Percentiles rank a stretch among this genome's conserved stretches.
These are phyloP conservation scores for Rutidosis leptorrhynchoides DNA, from an alignment of 129 eudicot species.

Conservation along the genomic window DNA sequence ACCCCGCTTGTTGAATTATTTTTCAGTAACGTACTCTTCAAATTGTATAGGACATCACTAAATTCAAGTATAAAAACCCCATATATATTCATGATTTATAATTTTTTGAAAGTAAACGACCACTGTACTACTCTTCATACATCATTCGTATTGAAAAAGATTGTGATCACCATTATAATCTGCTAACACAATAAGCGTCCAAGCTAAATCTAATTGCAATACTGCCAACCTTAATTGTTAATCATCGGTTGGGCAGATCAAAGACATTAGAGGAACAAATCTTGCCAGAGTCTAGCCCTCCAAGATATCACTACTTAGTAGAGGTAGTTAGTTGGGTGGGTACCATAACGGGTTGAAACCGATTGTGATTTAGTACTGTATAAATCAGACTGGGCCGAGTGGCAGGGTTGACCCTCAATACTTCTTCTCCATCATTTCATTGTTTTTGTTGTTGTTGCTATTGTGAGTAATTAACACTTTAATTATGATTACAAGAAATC, in stretches of 20 bases:
- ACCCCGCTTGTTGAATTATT: too few relatives aligned
- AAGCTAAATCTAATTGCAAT: neutral
- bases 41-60: too few relatives aligned
- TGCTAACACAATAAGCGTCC: constrained; percentile 9
- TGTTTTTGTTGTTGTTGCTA: too few relatives aligned
- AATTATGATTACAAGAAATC: neutral
- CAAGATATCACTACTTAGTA: neutral
- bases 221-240: neutral
- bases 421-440: too few relatives aligned
- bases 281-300: constrained; percentile 8
- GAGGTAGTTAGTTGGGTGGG: neutral
- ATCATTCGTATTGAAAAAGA: too few relatives aligned
- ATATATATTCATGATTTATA: too few relatives aligned
- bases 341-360: neutral
- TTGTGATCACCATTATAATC: constrained; percentile 5
- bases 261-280: neutral
- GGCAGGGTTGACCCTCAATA: too few relatives aligned
- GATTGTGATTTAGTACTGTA: neutral
- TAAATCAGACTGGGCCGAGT: neutral
- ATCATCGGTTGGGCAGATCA: constrained; percentile 4
- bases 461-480: neutral
- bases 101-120: too few relatives aligned
- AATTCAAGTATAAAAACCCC: too few relatives aligned
- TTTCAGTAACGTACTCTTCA: too few relatives aligned
- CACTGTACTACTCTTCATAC: too few relatives aligned